Percentiles rank a stretch among this genome's conserved stretches.
These are phyloP conservation scores for Kingdonia uniflora DNA, from an alignment of 164 flowering plant species.

Conservation along the genomic window DNA sequence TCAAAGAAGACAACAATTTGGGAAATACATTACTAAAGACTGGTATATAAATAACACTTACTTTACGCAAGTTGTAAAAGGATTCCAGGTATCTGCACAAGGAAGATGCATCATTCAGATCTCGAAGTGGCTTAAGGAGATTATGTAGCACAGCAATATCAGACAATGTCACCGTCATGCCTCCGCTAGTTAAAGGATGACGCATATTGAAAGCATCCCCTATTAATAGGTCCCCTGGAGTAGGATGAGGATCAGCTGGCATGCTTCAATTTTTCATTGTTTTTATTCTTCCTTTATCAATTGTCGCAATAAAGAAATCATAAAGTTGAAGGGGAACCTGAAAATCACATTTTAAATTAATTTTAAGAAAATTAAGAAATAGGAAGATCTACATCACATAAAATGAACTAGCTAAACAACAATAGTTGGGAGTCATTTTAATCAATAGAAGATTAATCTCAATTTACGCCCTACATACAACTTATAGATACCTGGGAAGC, in stretches of 20 bases:
- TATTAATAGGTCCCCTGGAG: constrained; percentile 85
- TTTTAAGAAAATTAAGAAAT: background rate
- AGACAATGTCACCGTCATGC: constrained; percentile 89
- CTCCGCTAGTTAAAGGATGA: constrained; percentile 92
- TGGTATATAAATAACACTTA: constrained; percentile 57
- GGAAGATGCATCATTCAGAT: too few relatives aligned
- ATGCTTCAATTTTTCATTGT: constrained; percentile 95
- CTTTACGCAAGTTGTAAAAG: too few relatives aligned
- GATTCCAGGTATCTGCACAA: too few relatives aligned
- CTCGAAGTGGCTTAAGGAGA: too few relatives aligned
- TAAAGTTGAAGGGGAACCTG: constrained; percentile 59
- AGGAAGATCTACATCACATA: too few relatives aligned
- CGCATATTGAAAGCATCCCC: too few relatives aligned
- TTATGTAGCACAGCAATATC: too few relatives aligned
- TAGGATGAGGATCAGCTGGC: constrained; percentile 90
- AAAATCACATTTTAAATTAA: constrained; percentile 3
- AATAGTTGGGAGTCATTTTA: too few relatives aligned
- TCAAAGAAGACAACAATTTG: too few relatives aligned
- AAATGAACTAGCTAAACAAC: too few relatives aligned
- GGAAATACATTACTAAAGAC: constrained; percentile 61
- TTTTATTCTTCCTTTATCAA: constrained; percentile 70
- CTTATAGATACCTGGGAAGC: constrained; percentile 88
- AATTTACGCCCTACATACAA: too few relatives aligned
- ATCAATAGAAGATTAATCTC: too few relatives aligned
- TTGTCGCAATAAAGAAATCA: constrained; percentile 58